These are phyloP conservation scores for Termitomyces sp. DNA, from an alignment of 768 basidiomycete genomes.

Conservation along the genomic window DNA sequence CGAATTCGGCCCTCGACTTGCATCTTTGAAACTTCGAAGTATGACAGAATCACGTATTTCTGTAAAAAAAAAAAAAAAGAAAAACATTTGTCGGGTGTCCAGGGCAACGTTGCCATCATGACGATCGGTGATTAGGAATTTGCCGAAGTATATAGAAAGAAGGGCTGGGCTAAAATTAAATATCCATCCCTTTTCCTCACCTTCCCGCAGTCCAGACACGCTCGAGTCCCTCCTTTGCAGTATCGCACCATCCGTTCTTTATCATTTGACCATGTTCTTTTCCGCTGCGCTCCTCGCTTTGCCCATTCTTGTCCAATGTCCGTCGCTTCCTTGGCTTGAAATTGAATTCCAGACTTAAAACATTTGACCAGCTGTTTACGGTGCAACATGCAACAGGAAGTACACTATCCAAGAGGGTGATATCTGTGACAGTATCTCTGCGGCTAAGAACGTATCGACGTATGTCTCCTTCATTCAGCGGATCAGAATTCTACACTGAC, in stretches of 20 bases:
- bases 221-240: conserved; percentile 17
- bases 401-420: conserved; percentile 55
- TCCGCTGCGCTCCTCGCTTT: conserved; percentile 37
- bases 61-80: neutral
- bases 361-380: conserved; percentile 22
- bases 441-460: conserved; percentile 56
- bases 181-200: conserved; percentile 3
- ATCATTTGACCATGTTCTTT: conserved; percentile 20
- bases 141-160: conserved; percentile 16
- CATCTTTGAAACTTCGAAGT: no score
- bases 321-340: conserved; percentile 8
- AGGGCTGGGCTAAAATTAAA: neutral
- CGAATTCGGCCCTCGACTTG: neutral
- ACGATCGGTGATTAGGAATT: conserved; percentile 4
- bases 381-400: conserved; percentile 47
- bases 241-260: conserved; percentile 16
- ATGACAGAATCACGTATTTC: neutral
- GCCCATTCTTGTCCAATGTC: conserved; percentile 41
- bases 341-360: conserved; percentile 1
- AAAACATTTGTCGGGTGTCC: conserved; percentile 1
- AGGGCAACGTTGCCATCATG: conserved; percentile 5
- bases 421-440: conserved; percentile 65
- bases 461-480: conserved; percentile 24
- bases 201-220: conserved; percentile 8
- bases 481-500: neutral